Evolutionary conservation across 1,139 yeast genomes (phyloP).

Genomic region (Suhomyces kunorum): DNA sequence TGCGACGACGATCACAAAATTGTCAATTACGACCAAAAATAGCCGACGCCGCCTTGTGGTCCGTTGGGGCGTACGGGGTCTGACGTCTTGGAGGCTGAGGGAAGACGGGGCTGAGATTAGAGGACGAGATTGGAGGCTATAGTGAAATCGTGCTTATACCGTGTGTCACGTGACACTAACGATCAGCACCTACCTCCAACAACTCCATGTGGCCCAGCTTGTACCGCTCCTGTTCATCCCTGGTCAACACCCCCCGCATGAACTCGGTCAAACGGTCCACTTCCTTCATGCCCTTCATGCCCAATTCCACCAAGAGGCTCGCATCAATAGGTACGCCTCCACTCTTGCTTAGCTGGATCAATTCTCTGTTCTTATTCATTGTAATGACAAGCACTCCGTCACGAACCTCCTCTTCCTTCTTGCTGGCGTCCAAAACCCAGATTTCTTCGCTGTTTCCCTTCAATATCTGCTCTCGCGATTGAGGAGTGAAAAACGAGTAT

Average conservation of each 20-base stretch:
- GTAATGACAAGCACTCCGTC: constrained; percentile 85
- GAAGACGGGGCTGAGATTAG: background rate
- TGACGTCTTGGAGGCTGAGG: background rate
- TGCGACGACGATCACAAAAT: background rate
- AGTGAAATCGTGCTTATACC: no score
- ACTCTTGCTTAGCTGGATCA: constrained; percentile 85
- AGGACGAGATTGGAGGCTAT: no score
- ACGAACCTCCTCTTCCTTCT: constrained; percentile 73
- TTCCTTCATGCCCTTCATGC: constrained; percentile 62
- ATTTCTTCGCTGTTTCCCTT: constrained; percentile 65
- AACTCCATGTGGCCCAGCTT: constrained; percentile 31
- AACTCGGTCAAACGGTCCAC: constrained; percentile 66
- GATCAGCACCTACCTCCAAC: constrained; percentile 43
- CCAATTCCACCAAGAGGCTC: constrained; percentile 63
- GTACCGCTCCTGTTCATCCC: constrained; percentile 50
- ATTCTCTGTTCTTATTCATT: constrained; percentile 82
- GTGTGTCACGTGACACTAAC: background rate
- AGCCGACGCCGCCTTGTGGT: background rate
- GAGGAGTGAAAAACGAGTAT: constrained; percentile 77
- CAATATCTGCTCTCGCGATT: constrained; percentile 62
- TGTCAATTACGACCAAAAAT: no score
- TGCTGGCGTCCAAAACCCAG: constrained; percentile 72
- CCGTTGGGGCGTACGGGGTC: background rate
- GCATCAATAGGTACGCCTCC: constrained; percentile 92
- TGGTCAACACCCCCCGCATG: constrained; percentile 57